phyloP scores from a whole-genome alignment of 257 asterid genomes.

The Plantago elongata region DNA sequence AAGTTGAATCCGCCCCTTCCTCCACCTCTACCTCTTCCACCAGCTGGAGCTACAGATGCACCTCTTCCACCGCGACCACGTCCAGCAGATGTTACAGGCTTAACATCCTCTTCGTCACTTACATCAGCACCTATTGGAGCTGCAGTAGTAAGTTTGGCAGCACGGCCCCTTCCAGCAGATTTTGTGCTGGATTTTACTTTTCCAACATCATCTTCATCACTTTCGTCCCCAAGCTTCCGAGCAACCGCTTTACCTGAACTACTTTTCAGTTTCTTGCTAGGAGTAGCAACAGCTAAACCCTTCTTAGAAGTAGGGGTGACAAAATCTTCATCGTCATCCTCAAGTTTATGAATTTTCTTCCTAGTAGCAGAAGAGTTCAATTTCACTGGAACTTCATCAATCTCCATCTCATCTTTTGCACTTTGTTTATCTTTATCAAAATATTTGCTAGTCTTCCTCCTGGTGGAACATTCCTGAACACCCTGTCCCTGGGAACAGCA shows the following conservation, averaged over 20 bases:
- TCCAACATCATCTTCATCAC: slow-evolving; percentile 53
- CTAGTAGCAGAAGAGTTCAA: slow-evolving; percentile 57
- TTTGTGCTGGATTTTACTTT: slow-evolving; percentile 47
- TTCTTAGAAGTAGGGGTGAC: slow-evolving; percentile 45
- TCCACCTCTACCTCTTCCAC: slow-evolving; percentile 97
- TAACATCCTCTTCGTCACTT: slow-evolving; percentile 52
- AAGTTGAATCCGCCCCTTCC: slow-evolving; percentile 97
- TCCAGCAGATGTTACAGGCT: slow-evolving; percentile 67
- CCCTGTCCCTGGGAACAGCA: slow-evolving; percentile 40
- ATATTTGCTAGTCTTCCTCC: slow-evolving; percentile 93
- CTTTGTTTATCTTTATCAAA: slow-evolving; percentile 50
- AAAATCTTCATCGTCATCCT: slow-evolving; percentile 61
- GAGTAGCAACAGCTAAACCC: slow-evolving; percentile 39
- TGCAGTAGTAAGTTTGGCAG: slow-evolving; percentile 48
- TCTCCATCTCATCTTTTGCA: slow-evolving; percentile 47
- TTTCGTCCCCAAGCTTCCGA: slow-evolving; percentile 41
- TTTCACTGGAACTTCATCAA: slow-evolving; percentile 49
- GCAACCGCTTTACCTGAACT: slow-evolving; percentile 62
- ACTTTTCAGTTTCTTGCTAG: slow-evolving; percentile 65
- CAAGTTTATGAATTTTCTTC: slow-evolving; percentile 55
- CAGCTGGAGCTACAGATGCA: slow-evolving; percentile 52
- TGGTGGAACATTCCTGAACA: slow-evolving; percentile 56
- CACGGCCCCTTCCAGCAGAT: slow-evolving; percentile 73
- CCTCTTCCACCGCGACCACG: slow-evolving; percentile 92
- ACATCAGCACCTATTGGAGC: slow-evolving; percentile 42